Base-by-base conservation (phyloP, 176 grass and related monocot genomes). In the Bonia amplexicaulis region DNA sequence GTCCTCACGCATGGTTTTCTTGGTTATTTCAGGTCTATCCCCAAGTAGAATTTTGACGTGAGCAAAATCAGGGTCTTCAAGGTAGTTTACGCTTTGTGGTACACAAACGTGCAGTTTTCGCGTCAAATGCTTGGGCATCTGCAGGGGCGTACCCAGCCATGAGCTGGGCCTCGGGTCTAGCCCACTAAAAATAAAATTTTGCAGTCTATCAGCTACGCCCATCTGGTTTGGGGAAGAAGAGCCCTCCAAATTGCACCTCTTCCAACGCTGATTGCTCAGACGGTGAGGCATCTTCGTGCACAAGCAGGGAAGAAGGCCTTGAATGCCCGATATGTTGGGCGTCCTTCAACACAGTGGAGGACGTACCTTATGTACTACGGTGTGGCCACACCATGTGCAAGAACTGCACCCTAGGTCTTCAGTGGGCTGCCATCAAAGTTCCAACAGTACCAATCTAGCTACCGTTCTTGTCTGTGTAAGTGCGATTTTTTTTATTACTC, bases 381-480 rank as follows among this genome's bases (percentile, higher is more conserved):
- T 97, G 94, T 9, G 94, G 94, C 29, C 94, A 97, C 92, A 92
- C 72, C 20, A 88, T 94, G 90, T 94, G 94, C 94, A 97, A 97
- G 86, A 97, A 94, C 59, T 94, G 90, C 82, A 84, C 94, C 49
- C 79, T 94, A 27, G 89, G n/a, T n/a, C n/a, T n/a, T n/a, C n/a
- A n/a, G n/a, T n/a, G n/a, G n/a, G n/a, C n/a, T n/a, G n/a, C n/a
- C n/a, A n/a, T n/a, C n/a, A n/a, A n/a, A n/a, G n/a, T n/a, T n/a
- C n/a, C n/a, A n/a, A n/a, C n/a, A n/a, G n/a, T n/a, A n/a, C n/a
- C n/a, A n/a, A n/a, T n/a, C n/a, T n/a, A n/a, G n/a, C n/a, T n/a
- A n/a, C n/a, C n/a, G n/a, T n/a, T 80, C 37, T 55, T 84, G 46
- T 25, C 20, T 40, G 12, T 68, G 67, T 47, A 79, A 71, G 40